These are phyloP conservation scores for Nicotiana attenuata DNA, from an alignment of 257 asterid species.

Conservation along the genomic window DNA sequence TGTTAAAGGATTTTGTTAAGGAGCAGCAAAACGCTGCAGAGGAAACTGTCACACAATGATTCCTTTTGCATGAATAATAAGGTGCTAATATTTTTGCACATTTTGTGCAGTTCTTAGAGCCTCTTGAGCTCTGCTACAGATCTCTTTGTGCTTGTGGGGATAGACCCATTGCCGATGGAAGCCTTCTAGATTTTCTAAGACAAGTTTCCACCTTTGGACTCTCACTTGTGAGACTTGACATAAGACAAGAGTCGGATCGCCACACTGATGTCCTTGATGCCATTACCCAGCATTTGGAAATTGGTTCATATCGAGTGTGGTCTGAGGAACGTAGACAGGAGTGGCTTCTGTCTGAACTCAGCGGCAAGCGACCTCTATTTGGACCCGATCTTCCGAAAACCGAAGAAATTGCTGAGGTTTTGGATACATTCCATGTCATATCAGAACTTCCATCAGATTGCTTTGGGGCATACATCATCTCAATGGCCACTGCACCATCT, in stretches of 20 bases:
- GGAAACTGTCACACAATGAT: background rate
- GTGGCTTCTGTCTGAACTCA: conserved; percentile 47
- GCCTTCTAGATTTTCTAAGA: conserved; percentile 44
- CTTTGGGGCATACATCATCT: conserved; percentile 45
- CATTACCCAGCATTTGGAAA: conserved; percentile 38
- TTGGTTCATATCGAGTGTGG: conserved; percentile 48
- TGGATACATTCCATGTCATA: conserved; percentile 45
- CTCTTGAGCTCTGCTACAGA: conserved; percentile 46
- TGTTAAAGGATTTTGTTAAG: too few relatives aligned
- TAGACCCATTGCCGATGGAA: conserved; percentile 44
- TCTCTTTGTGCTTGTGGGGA: conserved; percentile 53
- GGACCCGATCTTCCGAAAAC: conserved; percentile 47
- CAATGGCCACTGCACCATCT: conserved; percentile 49
- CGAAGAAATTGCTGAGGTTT: conserved; percentile 43
- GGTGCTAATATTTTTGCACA: background rate
- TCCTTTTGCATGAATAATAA: background rate
- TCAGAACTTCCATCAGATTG: conserved; percentile 48
- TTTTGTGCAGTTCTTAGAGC: conserved; percentile 40
- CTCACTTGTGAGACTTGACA: conserved; percentile 47
- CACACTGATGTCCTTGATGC: conserved; percentile 51
- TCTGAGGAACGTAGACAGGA: conserved; percentile 42
- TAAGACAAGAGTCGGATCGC: conserved; percentile 48
- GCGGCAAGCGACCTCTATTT: conserved; percentile 48
- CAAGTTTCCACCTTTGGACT: conserved; percentile 54
- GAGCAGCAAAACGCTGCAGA: too few relatives aligned